These are phyloP conservation scores for Candolleomyces aberdarensis DNA, from an alignment of 768 basidiomycete genomes.

Conservation along the genomic window DNA sequence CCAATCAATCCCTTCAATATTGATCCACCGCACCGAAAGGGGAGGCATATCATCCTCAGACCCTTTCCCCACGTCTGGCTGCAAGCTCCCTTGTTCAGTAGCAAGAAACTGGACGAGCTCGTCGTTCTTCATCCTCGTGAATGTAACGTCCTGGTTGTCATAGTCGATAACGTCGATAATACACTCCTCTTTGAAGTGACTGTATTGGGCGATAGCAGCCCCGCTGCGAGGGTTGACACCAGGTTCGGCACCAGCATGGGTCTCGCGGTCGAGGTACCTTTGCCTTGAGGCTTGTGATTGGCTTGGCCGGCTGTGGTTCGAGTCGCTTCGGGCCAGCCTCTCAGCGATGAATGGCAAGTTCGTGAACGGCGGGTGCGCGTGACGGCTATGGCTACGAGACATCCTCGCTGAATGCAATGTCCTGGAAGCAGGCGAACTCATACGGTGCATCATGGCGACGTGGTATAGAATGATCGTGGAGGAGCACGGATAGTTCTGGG, in stretches of 20 bases:
- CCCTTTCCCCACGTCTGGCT: neutral
- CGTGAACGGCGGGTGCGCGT: neutral
- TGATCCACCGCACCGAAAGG: conserved; percentile 52
- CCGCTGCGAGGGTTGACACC: conserved; percentile 57
- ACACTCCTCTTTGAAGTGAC: conserved; percentile 53
- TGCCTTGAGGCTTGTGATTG: conserved; percentile 1
- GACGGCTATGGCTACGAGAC: neutral
- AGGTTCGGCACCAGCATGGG: conserved; percentile 54
- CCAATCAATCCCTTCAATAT: conserved; percentile 61
- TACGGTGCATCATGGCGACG: neutral
- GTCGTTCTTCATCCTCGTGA: conserved; percentile 45
- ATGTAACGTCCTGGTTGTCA: conserved; percentile 40
- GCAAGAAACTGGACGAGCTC: conserved; percentile 46
- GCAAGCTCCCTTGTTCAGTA: conserved; percentile 17
- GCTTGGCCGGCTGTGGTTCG: neutral
- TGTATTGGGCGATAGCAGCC: conserved; percentile 43
- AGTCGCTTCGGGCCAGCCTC: neutral
- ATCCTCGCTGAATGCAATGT: neutral
- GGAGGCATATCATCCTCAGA: conserved; percentile 31
- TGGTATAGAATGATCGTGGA: neutral
- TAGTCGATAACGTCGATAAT: conserved; percentile 62
- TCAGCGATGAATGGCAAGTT: neutral
- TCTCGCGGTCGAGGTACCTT: neutral
- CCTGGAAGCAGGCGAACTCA: neutral
- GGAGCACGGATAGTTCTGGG: too few species aligned